Percentiles rank a stretch among this genome's conserved stretches.
phyloP scores from a whole-genome alignment of 495 filamentous ascomycete genomes.

The Aeminium ludgeri region DNA sequence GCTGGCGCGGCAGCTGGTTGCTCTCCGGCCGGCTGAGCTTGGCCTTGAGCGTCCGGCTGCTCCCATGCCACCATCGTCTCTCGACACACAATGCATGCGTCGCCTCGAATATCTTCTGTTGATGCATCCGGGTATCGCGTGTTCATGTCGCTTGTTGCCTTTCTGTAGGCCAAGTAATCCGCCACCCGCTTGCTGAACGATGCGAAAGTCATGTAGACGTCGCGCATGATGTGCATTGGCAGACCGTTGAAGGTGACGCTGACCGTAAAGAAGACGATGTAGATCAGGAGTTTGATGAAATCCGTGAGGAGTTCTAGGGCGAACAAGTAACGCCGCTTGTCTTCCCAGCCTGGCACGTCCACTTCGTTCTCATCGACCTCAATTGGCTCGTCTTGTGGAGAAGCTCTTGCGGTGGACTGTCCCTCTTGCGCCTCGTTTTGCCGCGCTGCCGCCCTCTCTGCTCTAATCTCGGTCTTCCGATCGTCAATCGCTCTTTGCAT shows the following conservation, averaged over 20 bases:
- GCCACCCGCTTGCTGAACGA: slow-evolving; percentile 76
- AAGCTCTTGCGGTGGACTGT: slow-evolving; percentile 27
- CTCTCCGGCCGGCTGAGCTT: slow-evolving; percentile 5
- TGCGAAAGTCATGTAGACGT: slow-evolving; percentile 81
- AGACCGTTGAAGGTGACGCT: slow-evolving; percentile 85
- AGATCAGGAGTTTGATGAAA: slow-evolving; percentile 76
- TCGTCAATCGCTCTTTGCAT: slow-evolving; percentile 46
- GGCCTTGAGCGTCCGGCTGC: slow-evolving; percentile 23
- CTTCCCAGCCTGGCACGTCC: slow-evolving; percentile 90
- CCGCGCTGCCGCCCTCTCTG: slow-evolving; percentile 43
- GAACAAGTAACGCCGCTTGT: slow-evolving; percentile 86
- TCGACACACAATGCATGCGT: slow-evolving; percentile 93
- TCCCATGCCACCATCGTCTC: slow-evolving; percentile 79
- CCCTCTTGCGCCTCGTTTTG: slow-evolving; percentile 37
- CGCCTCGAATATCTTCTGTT: slow-evolving; percentile 70
- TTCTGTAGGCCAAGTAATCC: slow-evolving; percentile 75
- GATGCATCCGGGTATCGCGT: slow-evolving; percentile 83
- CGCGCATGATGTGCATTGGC: slow-evolving; percentile 89
- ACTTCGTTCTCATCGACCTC: slow-evolving; percentile 76
- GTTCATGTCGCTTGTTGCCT: slow-evolving; percentile 83
- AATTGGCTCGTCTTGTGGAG: slow-evolving; percentile 23
- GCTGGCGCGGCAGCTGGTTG: slow-evolving; percentile 12
- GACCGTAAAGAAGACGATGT: slow-evolving; percentile 81
- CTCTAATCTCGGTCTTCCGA: slow-evolving; percentile 36
- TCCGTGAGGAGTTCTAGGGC: slow-evolving; percentile 79